These are phyloP conservation scores for Colletotrichum sp. DNA, from an alignment of 2,329 filamentous ascomycete species.

Conservation along the genomic window DNA sequence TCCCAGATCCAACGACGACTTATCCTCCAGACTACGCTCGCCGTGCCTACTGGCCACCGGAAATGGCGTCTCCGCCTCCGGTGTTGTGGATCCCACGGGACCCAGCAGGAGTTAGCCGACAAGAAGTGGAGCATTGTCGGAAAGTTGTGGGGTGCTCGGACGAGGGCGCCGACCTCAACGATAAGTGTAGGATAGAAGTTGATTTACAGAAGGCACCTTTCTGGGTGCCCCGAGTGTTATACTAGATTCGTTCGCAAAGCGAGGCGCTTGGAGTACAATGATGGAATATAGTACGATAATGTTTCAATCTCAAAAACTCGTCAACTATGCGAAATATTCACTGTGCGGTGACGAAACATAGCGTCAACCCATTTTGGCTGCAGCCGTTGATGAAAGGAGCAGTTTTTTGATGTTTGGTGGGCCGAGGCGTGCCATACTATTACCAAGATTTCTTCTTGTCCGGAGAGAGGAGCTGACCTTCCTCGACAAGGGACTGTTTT, in stretches of 20 bases:
- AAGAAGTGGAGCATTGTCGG: slow-evolving; percentile 69
- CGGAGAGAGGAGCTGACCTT: too few species aligned
- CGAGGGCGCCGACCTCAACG: slow-evolving; percentile 71
- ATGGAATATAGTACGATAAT: too few species aligned
- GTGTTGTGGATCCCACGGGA: slow-evolving; percentile 81
- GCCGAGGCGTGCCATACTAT: too few species aligned
- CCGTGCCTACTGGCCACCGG: slow-evolving; percentile 75
- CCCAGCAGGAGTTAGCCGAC: slow-evolving; percentile 68
- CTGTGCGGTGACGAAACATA: too few species aligned
- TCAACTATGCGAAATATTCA: too few species aligned
- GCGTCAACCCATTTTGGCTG: too few species aligned
- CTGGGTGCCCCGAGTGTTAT: slow-evolving; percentile 18
- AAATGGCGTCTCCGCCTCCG: slow-evolving; percentile 65
- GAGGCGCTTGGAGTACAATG: too few species aligned
- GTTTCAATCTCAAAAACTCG: too few species aligned
- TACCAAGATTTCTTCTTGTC: too few species aligned
- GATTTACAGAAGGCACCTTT: slow-evolving; percentile 23
- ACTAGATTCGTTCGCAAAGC: not conserved
- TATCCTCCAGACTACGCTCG: slow-evolving; percentile 65
- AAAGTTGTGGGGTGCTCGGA: slow-evolving; percentile 74
- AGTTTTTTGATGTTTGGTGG: too few species aligned
- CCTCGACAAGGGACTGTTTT: too few species aligned
- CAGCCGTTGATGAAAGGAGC: too few species aligned
- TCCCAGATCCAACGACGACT: slow-evolving; percentile 27
- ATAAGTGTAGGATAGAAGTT: slow-evolving; percentile 48